A percentile compares a stretch with the other conserved stretches of the same genome.
Conservation (phyloP, 768 basidiomycete genomes). For the Pleurotus salmoneostramineus region DNA sequence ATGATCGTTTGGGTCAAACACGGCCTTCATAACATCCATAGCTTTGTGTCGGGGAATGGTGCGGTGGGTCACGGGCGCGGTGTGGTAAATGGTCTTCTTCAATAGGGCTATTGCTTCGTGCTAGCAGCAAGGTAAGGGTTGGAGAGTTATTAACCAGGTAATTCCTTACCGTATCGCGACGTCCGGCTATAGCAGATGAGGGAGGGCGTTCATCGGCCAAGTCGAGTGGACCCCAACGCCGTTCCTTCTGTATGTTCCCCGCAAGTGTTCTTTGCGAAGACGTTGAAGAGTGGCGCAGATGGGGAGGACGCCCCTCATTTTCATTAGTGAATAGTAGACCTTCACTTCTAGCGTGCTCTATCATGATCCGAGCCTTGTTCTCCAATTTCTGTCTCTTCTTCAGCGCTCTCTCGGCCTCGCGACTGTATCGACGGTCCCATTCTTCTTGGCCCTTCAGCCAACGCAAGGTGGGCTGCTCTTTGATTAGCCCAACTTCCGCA, state of each 20-base stretch:
- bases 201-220: constrained; percentile 68
- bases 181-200: constrained; percentile 64
- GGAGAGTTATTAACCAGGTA: background rate
- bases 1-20: constrained; percentile 47
- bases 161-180: constrained; percentile 57
- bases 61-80: constrained; percentile 48
- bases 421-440: constrained; percentile 56
- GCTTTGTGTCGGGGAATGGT: constrained; percentile 45
- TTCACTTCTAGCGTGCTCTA: constrained; percentile 41
- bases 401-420: constrained; percentile 35
- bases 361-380: constrained; percentile 37
- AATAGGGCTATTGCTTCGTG: constrained; percentile 50
- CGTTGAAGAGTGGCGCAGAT: constrained; percentile 4
- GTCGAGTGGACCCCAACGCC: constrained; percentile 54
- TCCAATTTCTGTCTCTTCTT: constrained; percentile 40
- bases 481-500: constrained; percentile 65
- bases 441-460: constrained; percentile 59
- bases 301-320: background rate
- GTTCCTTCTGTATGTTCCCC: constrained; percentile 32
- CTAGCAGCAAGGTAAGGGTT: constrained; percentile 22
- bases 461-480: constrained; percentile 65
- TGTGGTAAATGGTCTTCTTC: constrained; percentile 53
- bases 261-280: constrained; percentile 2
- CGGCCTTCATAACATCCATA: constrained; percentile 41
- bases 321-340: constrained; percentile 31